Evolutionary conservation across 371 early-diverging fungal species (phyloP), one percentile per base, ranked within the genome.

Genomic region (Smittium mucronatum): DNA sequence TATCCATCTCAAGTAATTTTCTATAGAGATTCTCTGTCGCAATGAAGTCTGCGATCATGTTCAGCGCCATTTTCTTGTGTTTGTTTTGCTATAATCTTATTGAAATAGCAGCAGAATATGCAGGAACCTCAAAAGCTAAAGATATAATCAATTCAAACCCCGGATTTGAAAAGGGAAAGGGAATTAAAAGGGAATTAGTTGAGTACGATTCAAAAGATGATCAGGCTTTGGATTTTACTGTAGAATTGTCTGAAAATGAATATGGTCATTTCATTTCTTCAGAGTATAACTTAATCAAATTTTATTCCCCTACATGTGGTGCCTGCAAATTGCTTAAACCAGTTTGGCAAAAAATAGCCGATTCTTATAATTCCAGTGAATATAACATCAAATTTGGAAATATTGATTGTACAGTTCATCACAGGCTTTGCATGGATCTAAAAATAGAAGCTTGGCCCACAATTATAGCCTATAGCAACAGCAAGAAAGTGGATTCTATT

Each of bases 291-390:
- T 36, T 76, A 26, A 61, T 76, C 33, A 76, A 76, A 69, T 72
- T 71, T 66, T 76, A 35, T 58, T 75, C 76, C 57, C 70, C 73
- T 2, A 28, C 25, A 17, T 76, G 76, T 67, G 47, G 63, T 67
- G 77, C 75, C 68, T 79, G 80, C 71, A 32, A 34, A 67, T 26
- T 31, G 32, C 72, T 78, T 58, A 70, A 69, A 69, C 80, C 80
- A 64, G 74, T 70, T 63, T 79, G 77, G 78, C 73, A 74, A 47
- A 58, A 70, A 25, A 72, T 73, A 5, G 73, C 76, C 16, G 34
- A 68, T 8, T 69, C 58, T 30, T 63, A 57, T 15, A 34, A 67
- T 73, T 69, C 84, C 5, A 59, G 26, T 5, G 26, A 59, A 8
- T 5, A 15, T 5, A 59, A 59, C 5, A 59, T 59, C 26, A 59